Conservation (phyloP, 352 stramenopile species). For the Phytophthora hybrid region DNA sequence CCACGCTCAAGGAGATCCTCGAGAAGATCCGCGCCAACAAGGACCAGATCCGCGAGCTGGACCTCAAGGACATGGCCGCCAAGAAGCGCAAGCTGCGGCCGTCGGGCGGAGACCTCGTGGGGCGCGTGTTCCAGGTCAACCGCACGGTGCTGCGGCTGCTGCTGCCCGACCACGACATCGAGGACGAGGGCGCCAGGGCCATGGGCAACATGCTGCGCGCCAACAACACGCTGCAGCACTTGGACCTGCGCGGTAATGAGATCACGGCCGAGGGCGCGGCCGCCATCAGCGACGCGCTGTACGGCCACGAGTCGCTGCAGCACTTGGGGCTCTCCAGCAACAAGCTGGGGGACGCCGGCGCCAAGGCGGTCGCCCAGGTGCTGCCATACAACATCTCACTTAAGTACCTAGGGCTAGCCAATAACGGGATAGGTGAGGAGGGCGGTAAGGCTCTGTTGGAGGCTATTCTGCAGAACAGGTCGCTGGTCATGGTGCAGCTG, state of each 20-base stretch:
- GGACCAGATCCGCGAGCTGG: constrained; percentile 59
- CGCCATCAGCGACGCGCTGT: constrained; percentile 49
- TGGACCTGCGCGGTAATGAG: constrained; percentile 61
- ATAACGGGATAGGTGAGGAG: constrained; percentile 55
- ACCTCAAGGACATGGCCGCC: constrained; percentile 64
- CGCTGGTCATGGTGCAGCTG: constrained; percentile 54
- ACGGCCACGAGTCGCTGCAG: constrained; percentile 58
- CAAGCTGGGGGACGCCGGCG: constrained; percentile 53
- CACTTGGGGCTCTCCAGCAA: constrained; percentile 58
- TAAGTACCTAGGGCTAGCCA: constrained; percentile 56
- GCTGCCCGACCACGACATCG: constrained; percentile 64
- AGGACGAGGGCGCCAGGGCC: constrained; percentile 48
- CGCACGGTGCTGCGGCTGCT: constrained; percentile 52
- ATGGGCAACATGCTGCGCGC: constrained; percentile 63
- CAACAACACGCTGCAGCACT: constrained; percentile 59
- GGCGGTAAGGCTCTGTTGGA: constrained; percentile 55
- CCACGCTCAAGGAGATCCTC: constrained; percentile 61
- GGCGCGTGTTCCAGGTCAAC: constrained; percentile 63
- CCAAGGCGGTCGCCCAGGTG: constrained; percentile 52
- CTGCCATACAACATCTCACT: constrained; percentile 62
- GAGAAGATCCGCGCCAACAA: constrained; percentile 66
- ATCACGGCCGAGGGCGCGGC: constrained; percentile 46
- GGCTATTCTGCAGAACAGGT: constrained; percentile 53
- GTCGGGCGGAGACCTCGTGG: constrained; percentile 52
- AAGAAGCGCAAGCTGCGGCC: constrained; percentile 52